Conservation (phyloP, 1,139 yeast genomes). For the Nadsonia starkeyi-henricii region DNA sequence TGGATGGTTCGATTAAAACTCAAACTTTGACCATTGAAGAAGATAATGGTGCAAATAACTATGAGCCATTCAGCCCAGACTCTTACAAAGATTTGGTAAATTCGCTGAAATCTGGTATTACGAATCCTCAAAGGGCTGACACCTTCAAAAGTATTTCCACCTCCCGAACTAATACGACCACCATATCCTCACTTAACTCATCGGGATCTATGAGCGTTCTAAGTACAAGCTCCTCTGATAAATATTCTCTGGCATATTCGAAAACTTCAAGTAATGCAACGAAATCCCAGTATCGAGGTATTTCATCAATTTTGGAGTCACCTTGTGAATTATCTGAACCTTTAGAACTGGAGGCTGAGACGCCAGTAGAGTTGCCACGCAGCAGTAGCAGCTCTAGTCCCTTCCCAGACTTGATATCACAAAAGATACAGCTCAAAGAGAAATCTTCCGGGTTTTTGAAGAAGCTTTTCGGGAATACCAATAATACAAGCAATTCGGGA, state of each 20-base stretch:
- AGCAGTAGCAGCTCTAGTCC: slow-evolving; percentile 4
- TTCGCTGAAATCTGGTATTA: background rate
- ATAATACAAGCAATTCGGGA: background rate
- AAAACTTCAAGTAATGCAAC: background rate
- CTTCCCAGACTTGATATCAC: slow-evolving; percentile 7
- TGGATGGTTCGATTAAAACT: too few species aligned
- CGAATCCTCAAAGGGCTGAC: background rate
- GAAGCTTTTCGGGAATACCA: slow-evolving; percentile 29
- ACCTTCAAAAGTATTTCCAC: background rate
- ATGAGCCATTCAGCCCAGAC: slow-evolving; percentile 18
- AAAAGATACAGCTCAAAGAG: slow-evolving; percentile 15
- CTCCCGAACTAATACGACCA: background rate
- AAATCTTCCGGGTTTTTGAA: slow-evolving; percentile 37
- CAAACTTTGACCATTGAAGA: slow-evolving; percentile 7
- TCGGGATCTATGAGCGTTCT: background rate
- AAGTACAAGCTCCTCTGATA: background rate
- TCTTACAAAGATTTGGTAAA: slow-evolving; percentile 11
- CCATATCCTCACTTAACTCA: background rate
- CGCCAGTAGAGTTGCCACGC: slow-evolving; percentile 14
- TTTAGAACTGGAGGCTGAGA: slow-evolving; percentile 8
- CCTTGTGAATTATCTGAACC: too few species aligned
- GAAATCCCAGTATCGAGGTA: background rate
- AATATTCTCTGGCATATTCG: background rate
- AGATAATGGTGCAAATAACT: slow-evolving; percentile 11
- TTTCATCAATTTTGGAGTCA: too few species aligned